phyloP scores from a whole-genome alignment of 169 alveolate species.

The Cardiosporidium cionae region DNA sequence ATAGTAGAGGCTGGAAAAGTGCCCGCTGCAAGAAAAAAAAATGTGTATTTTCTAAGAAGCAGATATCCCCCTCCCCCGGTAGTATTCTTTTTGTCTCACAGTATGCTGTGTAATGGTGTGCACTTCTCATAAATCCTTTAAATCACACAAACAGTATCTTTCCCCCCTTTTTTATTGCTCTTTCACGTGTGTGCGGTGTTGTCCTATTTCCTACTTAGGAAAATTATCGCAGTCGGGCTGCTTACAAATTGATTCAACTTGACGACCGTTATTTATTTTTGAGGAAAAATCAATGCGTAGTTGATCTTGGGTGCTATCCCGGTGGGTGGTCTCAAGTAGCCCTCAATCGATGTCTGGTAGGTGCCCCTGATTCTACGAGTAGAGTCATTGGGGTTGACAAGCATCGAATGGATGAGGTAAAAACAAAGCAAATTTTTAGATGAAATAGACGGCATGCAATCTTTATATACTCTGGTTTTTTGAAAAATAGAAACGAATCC shows the following conservation, averaged over 20 bases:
- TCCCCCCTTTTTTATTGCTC: not conserved
- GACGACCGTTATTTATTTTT: conserved; percentile 28
- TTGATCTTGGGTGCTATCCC: conserved; percentile 45
- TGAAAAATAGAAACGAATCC: no score
- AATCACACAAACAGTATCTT: not conserved
- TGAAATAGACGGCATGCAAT: not conserved
- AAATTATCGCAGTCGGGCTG: conserved; percentile 37
- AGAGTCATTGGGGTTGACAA: conserved; percentile 17
- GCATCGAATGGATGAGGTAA: conserved; percentile 19
- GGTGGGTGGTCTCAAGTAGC: conserved; percentile 48
- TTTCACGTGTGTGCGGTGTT: not conserved
- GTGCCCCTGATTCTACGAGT: not conserved
- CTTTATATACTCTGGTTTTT: no score
- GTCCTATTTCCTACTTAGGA: conserved; percentile 9
- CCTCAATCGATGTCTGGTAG: conserved; percentile 19
- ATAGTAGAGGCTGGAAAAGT: no score
- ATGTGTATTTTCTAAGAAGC: no score
- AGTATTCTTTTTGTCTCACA: not conserved
- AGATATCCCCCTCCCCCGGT: not conserved
- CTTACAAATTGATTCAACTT: conserved; percentile 37
- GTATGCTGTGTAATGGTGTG: not conserved
- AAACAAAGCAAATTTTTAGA: not conserved
- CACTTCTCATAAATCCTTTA: not conserved
- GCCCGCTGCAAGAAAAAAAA: no score
- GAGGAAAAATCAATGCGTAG: conserved; percentile 20